Evolutionary conservation across 1,284 basidiomycete genomes (phyloP), one percentile per base, ranked within the genome.

Genomic region (Cryptococcus sp.): DNA sequence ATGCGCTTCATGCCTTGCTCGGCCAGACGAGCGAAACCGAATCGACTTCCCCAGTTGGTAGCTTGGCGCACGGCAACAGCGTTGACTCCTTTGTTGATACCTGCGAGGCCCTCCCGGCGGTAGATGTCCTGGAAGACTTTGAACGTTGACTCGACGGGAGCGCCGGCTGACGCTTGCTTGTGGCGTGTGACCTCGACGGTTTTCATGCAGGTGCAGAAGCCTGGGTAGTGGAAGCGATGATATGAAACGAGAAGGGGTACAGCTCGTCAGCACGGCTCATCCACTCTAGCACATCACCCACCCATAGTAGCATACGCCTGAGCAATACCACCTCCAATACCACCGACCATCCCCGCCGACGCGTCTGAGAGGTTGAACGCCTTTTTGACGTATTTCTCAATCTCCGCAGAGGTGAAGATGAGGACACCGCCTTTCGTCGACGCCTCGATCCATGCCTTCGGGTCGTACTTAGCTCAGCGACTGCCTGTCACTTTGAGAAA

Each of bases 301-400:
- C 93, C 95, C 94, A 98, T 98, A 38, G 96, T 99, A 57, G 93
- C 95, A 77, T 99, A 99, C 10, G 96, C 95, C 81, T 99, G 96
- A 39, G 91, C 92, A 70, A 99, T 82, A 83, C 96, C 96, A 74
- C 96, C 96, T 23, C 90, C 89, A 89, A 99, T 97, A 70, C 96
- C 96, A 66, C 96, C 96, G 48, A 98, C 78, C 67, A 99, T 84
- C 72, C 95, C 95, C 56, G 91, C 88, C 23, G 84, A 82, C 23
- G 88, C 93, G 27, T 92, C 88, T 68, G 84, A 89, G 54, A 95
- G 79, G 27, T 91, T 91, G 68, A 89, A 80, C 8, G 72, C 68
- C 41, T 85, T 82, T 39, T 83, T 82, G 8, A 80, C 74, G 51
- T 84, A 84, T 39, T 87, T 86, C 78, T 99, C 93, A 53, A 99